Evolutionary conservation across 2,329 filamentous ascomycete species (phyloP).

Genomic region (Gremmenia infestans): DNA sequence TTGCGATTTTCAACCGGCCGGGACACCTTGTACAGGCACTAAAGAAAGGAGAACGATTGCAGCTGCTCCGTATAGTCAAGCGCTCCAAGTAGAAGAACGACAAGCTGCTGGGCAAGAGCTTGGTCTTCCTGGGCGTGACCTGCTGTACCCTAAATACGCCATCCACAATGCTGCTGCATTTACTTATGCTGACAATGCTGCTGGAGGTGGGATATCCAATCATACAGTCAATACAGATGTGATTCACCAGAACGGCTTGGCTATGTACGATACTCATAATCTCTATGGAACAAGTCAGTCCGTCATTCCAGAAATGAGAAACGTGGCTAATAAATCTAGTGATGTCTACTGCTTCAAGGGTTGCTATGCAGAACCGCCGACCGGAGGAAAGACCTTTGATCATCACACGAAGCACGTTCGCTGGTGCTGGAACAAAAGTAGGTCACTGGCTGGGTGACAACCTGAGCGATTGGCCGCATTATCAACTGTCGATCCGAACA

Average conservation of each 20-base stretch:
- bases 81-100: background rate
- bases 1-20: constrained; percentile 57
- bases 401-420: constrained; percentile 72
- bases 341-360: constrained; percentile 63
- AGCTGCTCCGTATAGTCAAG: background rate
- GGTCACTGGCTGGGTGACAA: constrained; percentile 59
- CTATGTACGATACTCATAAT: constrained; percentile 73
- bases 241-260: constrained; percentile 60
- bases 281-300: constrained; percentile 59
- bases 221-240: constrained; percentile 63
- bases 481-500: constrained; percentile 52
- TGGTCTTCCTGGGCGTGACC: constrained; percentile 58
- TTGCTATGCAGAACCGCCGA: constrained; percentile 61
- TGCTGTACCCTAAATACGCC: constrained; percentile 59
- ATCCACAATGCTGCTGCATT: constrained; percentile 58
- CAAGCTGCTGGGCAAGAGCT: constrained; percentile 38
- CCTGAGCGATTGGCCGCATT: constrained; percentile 52
- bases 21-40: constrained; percentile 32
- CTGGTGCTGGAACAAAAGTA: constrained; percentile 63
- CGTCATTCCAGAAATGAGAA: background rate
- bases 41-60: constrained; percentile 19
- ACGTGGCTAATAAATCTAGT: constrained; percentile 34
- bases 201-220: constrained; percentile 45
- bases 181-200: constrained; percentile 38
- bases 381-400: constrained; percentile 62